Conservation (phyloP, 2,329 filamentous ascomycete species). For the Penicillium psychrosexuale region DNA sequence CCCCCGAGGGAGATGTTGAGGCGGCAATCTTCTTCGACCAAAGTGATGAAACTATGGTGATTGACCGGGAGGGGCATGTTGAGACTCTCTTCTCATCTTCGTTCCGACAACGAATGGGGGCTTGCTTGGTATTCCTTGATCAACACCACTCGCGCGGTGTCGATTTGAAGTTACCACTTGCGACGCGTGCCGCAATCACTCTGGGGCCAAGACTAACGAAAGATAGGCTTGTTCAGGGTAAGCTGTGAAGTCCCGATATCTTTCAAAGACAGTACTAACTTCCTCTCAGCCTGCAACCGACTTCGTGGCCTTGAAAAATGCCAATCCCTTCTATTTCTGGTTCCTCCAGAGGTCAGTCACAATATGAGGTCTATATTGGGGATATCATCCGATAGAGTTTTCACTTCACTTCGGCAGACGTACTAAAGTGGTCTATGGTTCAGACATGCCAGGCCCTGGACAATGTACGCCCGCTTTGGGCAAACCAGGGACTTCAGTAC, state of each 20-base stretch:
- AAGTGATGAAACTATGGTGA: not conserved
- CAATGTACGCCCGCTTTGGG: not conserved
- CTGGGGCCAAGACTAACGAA: not conserved
- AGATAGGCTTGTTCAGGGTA: not conserved
- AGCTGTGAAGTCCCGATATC: not conserved
- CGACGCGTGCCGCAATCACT: not conserved
- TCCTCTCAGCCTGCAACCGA: not conserved
- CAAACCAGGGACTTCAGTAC: not conserved
- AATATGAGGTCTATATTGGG: not conserved
- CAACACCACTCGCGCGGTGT: not conserved
- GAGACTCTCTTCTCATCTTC: not conserved
- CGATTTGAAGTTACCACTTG: not conserved
- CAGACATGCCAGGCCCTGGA: not conserved
- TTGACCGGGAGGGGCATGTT: not conserved
- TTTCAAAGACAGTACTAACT: not conserved
- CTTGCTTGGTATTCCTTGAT: not conserved
- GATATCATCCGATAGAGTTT: not conserved
- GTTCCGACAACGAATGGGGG: not conserved
- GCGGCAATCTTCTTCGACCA: not conserved
- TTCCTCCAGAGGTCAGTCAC: not conserved
- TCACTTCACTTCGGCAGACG: not conserved
- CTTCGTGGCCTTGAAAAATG: not conserved
- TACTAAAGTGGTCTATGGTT: not conserved
- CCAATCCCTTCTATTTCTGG: not conserved
- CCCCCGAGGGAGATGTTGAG: not conserved